A percentile compares a stretch with the other conserved stretches of the same genome.
Conservation (phyloP, 2,329 filamentous ascomycete species). For the Ophiostoma sp. region DNA sequence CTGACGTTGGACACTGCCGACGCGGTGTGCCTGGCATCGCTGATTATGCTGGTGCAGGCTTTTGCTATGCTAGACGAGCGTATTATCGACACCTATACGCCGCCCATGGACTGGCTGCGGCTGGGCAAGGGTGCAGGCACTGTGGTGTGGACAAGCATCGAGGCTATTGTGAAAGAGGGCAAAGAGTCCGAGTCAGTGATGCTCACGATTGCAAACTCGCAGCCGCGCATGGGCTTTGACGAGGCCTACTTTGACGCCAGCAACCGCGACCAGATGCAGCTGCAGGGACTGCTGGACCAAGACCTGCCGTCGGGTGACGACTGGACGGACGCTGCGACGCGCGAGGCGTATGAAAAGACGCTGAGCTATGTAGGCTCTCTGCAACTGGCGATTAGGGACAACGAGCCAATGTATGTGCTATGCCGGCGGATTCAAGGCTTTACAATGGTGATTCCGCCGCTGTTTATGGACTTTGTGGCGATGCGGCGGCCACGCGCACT, state of each 20-base stretch:
- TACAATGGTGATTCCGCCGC: slow-evolving; percentile 28
- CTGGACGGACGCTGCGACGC: slow-evolving; percentile 28
- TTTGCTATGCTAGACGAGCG: slow-evolving; percentile 31
- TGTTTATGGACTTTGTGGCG: slow-evolving; percentile 28
- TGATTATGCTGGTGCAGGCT: slow-evolving; percentile 29
- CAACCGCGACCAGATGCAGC: slow-evolving; percentile 26
- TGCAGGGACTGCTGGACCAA: slow-evolving; percentile 27
- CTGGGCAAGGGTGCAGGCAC: slow-evolving; percentile 28
- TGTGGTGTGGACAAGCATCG: slow-evolving; percentile 30
- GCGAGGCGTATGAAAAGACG: slow-evolving; percentile 30
- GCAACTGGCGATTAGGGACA: slow-evolving; percentile 28
- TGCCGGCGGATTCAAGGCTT: slow-evolving; percentile 30
- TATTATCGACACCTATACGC: slow-evolving; percentile 27
- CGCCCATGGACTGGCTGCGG: slow-evolving; percentile 29
- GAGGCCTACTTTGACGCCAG: slow-evolving; percentile 29
- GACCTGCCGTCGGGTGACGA: slow-evolving; percentile 25
- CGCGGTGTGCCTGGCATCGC: slow-evolving; percentile 28
- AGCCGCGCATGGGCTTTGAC: slow-evolving; percentile 29
- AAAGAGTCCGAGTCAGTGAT: slow-evolving; percentile 24
- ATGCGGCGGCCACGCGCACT: slow-evolving; percentile 29
- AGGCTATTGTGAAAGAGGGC: slow-evolving; percentile 24
- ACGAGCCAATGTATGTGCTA: slow-evolving; percentile 33
- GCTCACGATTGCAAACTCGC: slow-evolving; percentile 25
- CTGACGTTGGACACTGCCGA: slow-evolving; percentile 29
- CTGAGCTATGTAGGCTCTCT: slow-evolving; percentile 31